Percentiles rank a stretch among this genome's conserved stretches.
Conservation (phyloP, 1,139 yeast genomes). For the Pichia cactophila region DNA sequence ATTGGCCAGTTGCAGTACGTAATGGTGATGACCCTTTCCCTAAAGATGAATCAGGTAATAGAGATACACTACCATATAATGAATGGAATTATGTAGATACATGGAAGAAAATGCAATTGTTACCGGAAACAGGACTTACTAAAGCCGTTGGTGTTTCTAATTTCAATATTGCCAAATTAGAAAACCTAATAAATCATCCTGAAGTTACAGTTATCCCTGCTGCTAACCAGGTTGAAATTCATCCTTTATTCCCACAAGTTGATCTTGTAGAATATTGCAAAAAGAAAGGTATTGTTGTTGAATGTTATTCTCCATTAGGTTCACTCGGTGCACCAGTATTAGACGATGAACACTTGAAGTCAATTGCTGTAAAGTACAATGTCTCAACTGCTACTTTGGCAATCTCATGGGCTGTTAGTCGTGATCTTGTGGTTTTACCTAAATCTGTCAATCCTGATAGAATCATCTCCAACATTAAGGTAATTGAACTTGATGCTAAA, state of each 20-base stretch:
- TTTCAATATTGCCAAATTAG: constrained; percentile 49
- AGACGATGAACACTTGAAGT: constrained; percentile 38
- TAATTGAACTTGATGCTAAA: constrained; percentile 43
- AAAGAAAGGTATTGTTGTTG: constrained; percentile 48
- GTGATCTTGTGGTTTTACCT: constrained; percentile 67
- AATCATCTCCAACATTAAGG: constrained; percentile 49
- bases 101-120: constrained; percentile 60
- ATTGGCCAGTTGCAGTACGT: constrained; percentile 71
- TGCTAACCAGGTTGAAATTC: constrained; percentile 67
- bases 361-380: constrained; percentile 48
- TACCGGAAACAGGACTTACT: constrained; percentile 34
- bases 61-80: constrained; percentile 35
- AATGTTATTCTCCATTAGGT: constrained; percentile 80
- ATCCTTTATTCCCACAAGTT: constrained; percentile 66
- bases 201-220: constrained; percentile 55
- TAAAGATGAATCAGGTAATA: constrained; percentile 33
- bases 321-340: constrained; percentile 59
- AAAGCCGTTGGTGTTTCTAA: constrained; percentile 78
- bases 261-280: constrained; percentile 51
- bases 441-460: constrained; percentile 60
- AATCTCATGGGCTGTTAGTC: constrained; percentile 65
- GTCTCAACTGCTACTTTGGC: constrained; percentile 56
- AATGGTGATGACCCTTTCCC: constrained; percentile 33
- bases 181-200: constrained; percentile 37
- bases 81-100: constrained; percentile 56